Evolutionary conservation across 169 alveolate species (phyloP), one percentile per base, ranked within the genome.

Genomic region (Plasmodium knowlesi): DNA sequence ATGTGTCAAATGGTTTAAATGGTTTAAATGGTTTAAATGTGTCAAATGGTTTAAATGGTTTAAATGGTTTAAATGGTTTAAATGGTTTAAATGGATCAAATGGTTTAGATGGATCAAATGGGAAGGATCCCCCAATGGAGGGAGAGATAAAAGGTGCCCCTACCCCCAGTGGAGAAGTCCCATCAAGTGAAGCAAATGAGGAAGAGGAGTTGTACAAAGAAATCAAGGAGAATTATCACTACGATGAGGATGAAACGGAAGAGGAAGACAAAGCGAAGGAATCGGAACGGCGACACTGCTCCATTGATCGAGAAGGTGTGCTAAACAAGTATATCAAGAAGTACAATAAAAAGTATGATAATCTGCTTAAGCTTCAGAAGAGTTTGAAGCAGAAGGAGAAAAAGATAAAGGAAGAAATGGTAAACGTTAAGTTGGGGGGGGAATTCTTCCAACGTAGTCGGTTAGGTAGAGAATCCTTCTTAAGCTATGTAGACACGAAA

Each of bases 221-320:
- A 37, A 57, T 86, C 16, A 86, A 78, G 61, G 93, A 88, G 81
- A 78, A 39, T 54, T 90, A 90, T 92, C 82, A 83, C 84, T 84
- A 82, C 72, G 83, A 84, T 85, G 91, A 92, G 81, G 57, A 86
- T 30, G 84, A 92, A 80, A 6, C 50, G 81, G 73, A 82, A 57
- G 91, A 94, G 74, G 9, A 30, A 61, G 3, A 46, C 50, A 28
- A 61, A 86, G 88, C 32, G 78, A 25, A 94, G 82, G 39, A 71
- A 82, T n/a, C 50, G 61, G 70, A 78, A 79, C 19, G 50, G 78
- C 76, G 61, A 16, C 43, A 14, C 76, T 14, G 74, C 32, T 61
- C 32, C 73, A 34, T 2, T 22, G 53, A 37, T 28, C 28, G 34
- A 19, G 25, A 4, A 53, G 25, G 30, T 9, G 43, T 89, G 6